A percentile compares a stretch with the other conserved stretches of the same genome.
These are phyloP conservation scores for Bipolaris cookei DNA, from an alignment of 2,329 filamentous ascomycete genomes.

Conservation along the genomic window DNA sequence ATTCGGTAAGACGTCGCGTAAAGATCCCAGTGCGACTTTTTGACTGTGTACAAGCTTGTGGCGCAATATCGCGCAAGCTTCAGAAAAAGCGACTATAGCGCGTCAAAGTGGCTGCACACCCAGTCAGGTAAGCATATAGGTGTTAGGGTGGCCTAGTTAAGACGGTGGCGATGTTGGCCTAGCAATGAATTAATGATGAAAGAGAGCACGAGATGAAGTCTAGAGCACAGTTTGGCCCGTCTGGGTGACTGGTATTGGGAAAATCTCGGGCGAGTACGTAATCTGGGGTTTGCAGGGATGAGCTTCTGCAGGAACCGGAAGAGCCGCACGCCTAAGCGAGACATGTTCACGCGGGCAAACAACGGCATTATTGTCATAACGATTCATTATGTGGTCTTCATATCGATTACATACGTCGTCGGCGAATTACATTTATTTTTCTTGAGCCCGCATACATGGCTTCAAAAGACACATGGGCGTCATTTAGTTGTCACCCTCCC, in stretches of 20 bases:
- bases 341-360: constrained; percentile 5
- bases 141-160: not conserved
- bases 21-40: not conserved
- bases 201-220: constrained; percentile 13
- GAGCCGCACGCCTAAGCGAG: constrained; percentile 18
- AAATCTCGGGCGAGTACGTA: constrained; percentile 26
- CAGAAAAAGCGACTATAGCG: constrained; percentile 8
- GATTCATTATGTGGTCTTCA: not conserved
- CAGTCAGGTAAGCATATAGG: not conserved
- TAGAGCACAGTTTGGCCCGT: constrained; percentile 9
- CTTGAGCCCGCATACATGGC: not conserved
- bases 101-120: not conserved
- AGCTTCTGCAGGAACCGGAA: constrained; percentile 25
- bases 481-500: constrained; percentile 40
- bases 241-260: constrained; percentile 27
- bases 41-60: not conserved
- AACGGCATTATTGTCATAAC: not conserved
- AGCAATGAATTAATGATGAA: constrained; percentile 2
- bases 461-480: not conserved
- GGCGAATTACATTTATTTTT: not conserved
- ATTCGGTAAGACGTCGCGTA: not conserved
- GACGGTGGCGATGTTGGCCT: not conserved
- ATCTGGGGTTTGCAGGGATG: constrained; percentile 26
- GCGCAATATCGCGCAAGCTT: not conserved
- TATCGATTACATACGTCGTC: not conserved